phyloP scores from a whole-genome alignment of 805 yeast genomes.

The Saccharomycopsis fodiens region DNA sequence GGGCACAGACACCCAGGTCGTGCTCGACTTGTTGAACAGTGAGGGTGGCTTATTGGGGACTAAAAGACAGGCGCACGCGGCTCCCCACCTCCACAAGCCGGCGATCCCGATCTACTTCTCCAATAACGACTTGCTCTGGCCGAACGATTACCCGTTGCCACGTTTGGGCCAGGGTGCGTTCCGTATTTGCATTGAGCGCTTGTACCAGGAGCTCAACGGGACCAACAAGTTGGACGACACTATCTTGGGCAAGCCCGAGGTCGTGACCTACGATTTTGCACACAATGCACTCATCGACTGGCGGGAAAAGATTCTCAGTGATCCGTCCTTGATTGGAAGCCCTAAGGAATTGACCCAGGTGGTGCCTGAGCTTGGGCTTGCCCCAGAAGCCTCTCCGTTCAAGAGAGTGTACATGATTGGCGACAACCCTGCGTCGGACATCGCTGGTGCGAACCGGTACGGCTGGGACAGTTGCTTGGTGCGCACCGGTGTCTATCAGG shows the following conservation, averaged over 20 bases:
- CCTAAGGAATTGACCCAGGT: slow-evolving; percentile 24
- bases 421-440: slow-evolving; percentile 92
- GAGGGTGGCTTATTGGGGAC: slow-evolving; percentile 62
- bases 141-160: slow-evolving; percentile 69
- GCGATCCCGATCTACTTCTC: slow-evolving; percentile 70
- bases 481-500: slow-evolving; percentile 76
- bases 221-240: slow-evolving; percentile 36
- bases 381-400: slow-evolving; percentile 38
- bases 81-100: slow-evolving; percentile 31
- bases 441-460: slow-evolving; percentile 75
- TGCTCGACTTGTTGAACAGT: slow-evolving; percentile 62
- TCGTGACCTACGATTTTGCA: slow-evolving; percentile 76
- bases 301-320: slow-evolving; percentile 32
- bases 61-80: slow-evolving; percentile 26
- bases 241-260: slow-evolving; percentile 76
- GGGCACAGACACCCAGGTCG: slow-evolving; percentile 77
- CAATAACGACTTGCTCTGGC: slow-evolving; percentile 82
- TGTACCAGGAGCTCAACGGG: slow-evolving; percentile 51
- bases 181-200: slow-evolving; percentile 50
- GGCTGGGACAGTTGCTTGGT: slow-evolving; percentile 89
- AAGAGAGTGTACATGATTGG: slow-evolving; percentile 87
- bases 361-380: slow-evolving; percentile 39
- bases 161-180: slow-evolving; percentile 92
- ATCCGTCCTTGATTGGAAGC: slow-evolving; percentile 1
- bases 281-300: slow-evolving; percentile 56